phyloP scores from a whole-genome alignment of 2,329 filamentous ascomycete genomes.

The Arthrobotrys entomopaga region DNA sequence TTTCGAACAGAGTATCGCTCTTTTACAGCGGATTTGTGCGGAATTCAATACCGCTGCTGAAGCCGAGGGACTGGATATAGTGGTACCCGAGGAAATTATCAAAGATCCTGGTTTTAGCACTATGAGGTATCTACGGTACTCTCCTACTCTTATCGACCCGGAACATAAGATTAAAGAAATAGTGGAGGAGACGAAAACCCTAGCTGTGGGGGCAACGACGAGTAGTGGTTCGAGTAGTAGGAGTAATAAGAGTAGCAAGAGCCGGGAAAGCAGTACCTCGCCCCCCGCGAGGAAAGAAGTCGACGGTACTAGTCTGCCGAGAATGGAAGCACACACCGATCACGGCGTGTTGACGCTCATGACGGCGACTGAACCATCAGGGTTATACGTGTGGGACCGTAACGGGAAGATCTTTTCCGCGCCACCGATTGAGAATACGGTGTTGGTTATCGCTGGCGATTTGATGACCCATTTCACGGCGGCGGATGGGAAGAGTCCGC shows the following conservation, averaged over 20 bases:
- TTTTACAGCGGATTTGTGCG: conserved; percentile 36
- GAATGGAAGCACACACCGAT: conserved; percentile 54
- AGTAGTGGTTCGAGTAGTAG: conserved; percentile 24
- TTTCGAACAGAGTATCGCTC: conserved; percentile 31
- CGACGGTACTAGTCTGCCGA: conserved; percentile 15
- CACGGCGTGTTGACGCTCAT: conserved; percentile 50
- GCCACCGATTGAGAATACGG: conserved; percentile 39
- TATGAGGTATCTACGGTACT: conserved; percentile 50
- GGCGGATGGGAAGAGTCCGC: conserved; percentile 12
- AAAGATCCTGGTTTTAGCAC: conserved; percentile 42
- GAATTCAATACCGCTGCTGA: conserved; percentile 28
- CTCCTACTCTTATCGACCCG: conserved; percentile 22
- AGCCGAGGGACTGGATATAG: conserved; percentile 6
- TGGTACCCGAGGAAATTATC: conserved; percentile 29
- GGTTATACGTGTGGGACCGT: conserved; percentile 46
- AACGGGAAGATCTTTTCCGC: conserved; percentile 45
- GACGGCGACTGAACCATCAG: conserved; percentile 43
- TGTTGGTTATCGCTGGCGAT: conserved; percentile 41
- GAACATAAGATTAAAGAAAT: neutral
- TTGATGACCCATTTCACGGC: conserved; percentile 49
- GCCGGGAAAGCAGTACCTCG: conserved; percentile 7
- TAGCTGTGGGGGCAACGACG: neutral
- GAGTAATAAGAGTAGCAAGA: conserved; percentile 14
- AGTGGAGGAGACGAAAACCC: neutral
- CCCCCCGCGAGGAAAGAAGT: neutral